These are phyloP conservation scores for Mucor ambiguus DNA, from an alignment of 371 early-diverging fungal species.

Conservation along the genomic window DNA sequence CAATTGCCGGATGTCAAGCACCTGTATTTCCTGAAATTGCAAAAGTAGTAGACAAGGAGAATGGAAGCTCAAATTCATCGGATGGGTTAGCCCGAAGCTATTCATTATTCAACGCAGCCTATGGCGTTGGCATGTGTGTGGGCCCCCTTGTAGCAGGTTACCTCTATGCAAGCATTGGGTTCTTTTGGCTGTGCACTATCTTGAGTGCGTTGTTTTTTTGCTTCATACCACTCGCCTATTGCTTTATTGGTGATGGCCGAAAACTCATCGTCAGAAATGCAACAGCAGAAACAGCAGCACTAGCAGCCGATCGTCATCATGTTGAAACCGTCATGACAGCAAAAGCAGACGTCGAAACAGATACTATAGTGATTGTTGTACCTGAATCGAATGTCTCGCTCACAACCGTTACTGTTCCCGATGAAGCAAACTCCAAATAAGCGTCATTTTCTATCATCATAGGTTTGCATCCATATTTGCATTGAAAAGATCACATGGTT, in stretches of 20 bases:
- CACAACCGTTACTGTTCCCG: neutral
- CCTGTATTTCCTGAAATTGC: constrained; percentile 51
- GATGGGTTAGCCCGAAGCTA: constrained; percentile 47
- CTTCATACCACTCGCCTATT: constrained; percentile 42
- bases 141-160: constrained; percentile 30
- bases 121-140: constrained; percentile 41
- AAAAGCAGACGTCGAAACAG: neutral
- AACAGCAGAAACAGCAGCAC: neutral
- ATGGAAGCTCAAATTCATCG: constrained; percentile 22
- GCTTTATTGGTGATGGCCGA: constrained; percentile 31
- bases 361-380: neutral
- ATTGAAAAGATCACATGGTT: constrained; percentile 1
- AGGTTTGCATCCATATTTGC: neutral
- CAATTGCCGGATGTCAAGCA: constrained; percentile 47
- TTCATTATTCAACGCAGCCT: constrained; percentile 48
- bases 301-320: neutral
- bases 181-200: constrained; percentile 32
- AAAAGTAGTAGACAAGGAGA: constrained; percentile 36
- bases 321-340: neutral
- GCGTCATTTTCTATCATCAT: neutral
- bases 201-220: constrained; percentile 31
- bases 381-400: neutral
- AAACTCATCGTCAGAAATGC: constrained; percentile 6
- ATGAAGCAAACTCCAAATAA: neutral
- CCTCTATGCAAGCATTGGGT: constrained; percentile 25